Percentiles rank a stretch among this genome's conserved stretches.
These are phyloP conservation scores for Pseudozyma hubeiensis DNA, from an alignment of 1,284 basidiomycete genomes.

Conservation along the genomic window DNA sequence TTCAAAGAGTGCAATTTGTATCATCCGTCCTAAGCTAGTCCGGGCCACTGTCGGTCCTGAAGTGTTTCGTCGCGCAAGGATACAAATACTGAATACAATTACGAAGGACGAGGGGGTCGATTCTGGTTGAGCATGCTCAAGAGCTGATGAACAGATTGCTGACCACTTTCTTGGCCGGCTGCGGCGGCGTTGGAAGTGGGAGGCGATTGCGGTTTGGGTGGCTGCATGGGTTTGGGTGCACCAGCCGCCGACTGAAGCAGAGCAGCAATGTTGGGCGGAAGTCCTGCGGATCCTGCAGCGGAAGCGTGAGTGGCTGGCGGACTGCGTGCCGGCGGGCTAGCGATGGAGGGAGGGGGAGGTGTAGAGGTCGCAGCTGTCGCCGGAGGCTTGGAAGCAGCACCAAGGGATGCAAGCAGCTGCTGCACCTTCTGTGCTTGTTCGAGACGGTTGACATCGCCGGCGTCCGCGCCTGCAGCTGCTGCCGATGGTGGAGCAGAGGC, in stretches of 20 bases:
- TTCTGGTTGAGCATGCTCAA: conserved; percentile 48
- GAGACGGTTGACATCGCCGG: conserved; percentile 50
- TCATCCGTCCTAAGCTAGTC: not conserved
- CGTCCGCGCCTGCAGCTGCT: conserved; percentile 8
- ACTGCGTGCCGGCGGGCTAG: conserved; percentile 22
- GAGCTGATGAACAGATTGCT: conserved; percentile 48
- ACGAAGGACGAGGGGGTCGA: conserved; percentile 37
- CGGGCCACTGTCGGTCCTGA: too few species aligned
- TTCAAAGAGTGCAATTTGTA: too few species aligned
- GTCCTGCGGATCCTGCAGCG: conserved; percentile 10
- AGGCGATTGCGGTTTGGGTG: conserved; percentile 45
- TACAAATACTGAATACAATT: not conserved
- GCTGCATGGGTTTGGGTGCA: conserved; percentile 38
- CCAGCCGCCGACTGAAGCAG: conserved; percentile 47
- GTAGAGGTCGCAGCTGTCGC: conserved; percentile 19
- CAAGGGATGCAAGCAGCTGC: conserved; percentile 62
- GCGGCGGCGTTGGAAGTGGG: conserved; percentile 13
- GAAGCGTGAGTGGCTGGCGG: conserved; percentile 19
- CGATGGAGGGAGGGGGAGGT: conserved; percentile 20
- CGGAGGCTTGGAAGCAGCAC: conserved; percentile 36
- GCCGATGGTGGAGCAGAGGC: conserved; percentile 16
- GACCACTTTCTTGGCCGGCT: conserved; percentile 30
- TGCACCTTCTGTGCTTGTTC: conserved; percentile 69
- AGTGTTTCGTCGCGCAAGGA: too few species aligned
- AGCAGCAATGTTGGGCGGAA: conserved; percentile 54